Conservation (phyloP, 192 early-diverging fungal species). For the Linnemannia hyalina region DNA sequence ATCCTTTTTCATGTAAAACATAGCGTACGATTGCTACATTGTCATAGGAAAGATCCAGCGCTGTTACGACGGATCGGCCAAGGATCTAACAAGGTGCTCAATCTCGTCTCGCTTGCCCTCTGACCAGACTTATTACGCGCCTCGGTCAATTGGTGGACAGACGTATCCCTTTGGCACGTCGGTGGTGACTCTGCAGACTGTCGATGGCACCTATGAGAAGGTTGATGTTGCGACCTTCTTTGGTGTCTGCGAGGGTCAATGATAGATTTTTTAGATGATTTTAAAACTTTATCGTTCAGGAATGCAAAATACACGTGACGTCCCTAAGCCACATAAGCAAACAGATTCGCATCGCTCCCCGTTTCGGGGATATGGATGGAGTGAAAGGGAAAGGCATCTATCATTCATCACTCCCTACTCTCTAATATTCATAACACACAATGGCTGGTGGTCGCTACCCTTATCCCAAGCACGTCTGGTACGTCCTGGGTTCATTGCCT, state of each 20-base stretch:
- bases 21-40: slow-evolving; percentile 28
- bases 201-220: not conserved
- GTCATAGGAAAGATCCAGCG: slow-evolving; percentile 26
- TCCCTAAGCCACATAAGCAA: not conserved
- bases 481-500: slow-evolving; percentile 18
- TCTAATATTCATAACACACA: slow-evolving; percentile 22
- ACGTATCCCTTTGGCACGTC: slow-evolving; percentile 27
- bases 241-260: slow-evolving; percentile 13
- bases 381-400: not conserved
- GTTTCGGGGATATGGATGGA: slow-evolving; percentile 10
- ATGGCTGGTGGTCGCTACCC: slow-evolving; percentile 57
- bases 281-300: not conserved
- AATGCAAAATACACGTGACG: not conserved
- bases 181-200: slow-evolving; percentile 18
- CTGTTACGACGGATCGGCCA: slow-evolving; percentile 20
- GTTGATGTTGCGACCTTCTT: slow-evolving; percentile 21
- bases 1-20: not conserved
- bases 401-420: slow-evolving; percentile 10
- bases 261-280: not conserved
- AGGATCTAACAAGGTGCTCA: slow-evolving; percentile 9
- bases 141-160: slow-evolving; percentile 30
- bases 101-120: slow-evolving; percentile 20
- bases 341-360: slow-evolving; percentile 1
- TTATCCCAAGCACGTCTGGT: slow-evolving; percentile 58
- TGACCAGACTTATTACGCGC: slow-evolving; percentile 21